Evolutionary conservation across 129 eudicot species (phyloP), one percentile per base, ranked within the genome.

Genomic region (Silybum marianum): DNA sequence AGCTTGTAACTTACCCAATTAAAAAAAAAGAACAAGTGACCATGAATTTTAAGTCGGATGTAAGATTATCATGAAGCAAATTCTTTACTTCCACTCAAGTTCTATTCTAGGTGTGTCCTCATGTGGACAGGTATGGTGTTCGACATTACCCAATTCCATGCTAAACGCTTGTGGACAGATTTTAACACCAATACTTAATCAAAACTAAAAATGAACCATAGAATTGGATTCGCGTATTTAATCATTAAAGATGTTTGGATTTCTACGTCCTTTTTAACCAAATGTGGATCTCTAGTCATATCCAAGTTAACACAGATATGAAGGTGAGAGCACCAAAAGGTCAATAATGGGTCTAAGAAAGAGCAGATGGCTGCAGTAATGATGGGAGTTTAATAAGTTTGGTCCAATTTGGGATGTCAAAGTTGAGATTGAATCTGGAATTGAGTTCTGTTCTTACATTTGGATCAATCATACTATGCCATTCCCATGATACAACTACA

Each of bases 121-220:
- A 62, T 62, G 69, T 19, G 69, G 69, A 13, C 9, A 25, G 69
- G 13, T 22, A 65, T 23, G 18, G 69, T 65, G 26, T 22, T 21
- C 9, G 26, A 16, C 28, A 69, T 4, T 42, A 39, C 19, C 14
- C 32, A 42, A 24, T 42, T 77, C 68, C 7, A 9, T 69, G 75
- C 82, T 58, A 42, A 78, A 1, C 7, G 62, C 82, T 78, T 44
- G 75, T 26, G 40, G 75, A 18, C 63, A 72, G 78, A 23, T 38
- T 72, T 60, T 58, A 38, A 71, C 10, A 38, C 40, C 60, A 23
- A 71, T 80, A 68, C 30, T 39, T 68, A 44, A 68, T 40, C 18
- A 42, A 69, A 68, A 44, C 82, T 18, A 46, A 68, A 14, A 80
- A 80, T 54, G 62, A 70, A 51, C 48, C 71, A 71, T 16, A 54